Evolutionary conservation across 345 rosid species (phyloP), one percentile per base, ranked within the genome.

Genomic region (Iberis pinnata): DNA sequence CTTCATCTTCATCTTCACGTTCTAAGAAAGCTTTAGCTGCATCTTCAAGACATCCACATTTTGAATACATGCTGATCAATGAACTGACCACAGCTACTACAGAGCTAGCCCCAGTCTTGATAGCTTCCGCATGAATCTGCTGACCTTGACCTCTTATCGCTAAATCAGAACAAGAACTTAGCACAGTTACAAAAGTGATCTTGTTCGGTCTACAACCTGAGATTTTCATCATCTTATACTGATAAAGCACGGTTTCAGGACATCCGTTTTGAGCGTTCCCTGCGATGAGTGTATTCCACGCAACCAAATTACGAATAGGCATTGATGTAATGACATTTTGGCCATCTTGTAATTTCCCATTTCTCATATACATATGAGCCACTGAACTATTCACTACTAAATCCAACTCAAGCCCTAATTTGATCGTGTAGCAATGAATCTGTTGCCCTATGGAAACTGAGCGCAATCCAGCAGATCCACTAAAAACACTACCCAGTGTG

Each of bases 351-450:
- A 86, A 72, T 19, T 56, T 60, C 31, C 83, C 80, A 69, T 72
- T 55, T 56, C 73, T 80, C 89, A 86, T 86, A 40, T 86, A 80
- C 85, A 82, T 82, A 58, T 82, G 89, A 61, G 87, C 84, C 61
- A 86, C 60, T 7, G 95, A 86, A 43, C 70, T 82, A 4, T 66
- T 76, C 57, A 76, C 88, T 35, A 80, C 71, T 62, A 77, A 60
- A 69, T 80, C 46, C 41, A 70, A 57, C 57, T 63, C 78, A 53
- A 76, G 56, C 40, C 88, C 95, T 32, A 55, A 70, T 65, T 78
- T 86, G 24, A 72, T 51, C 38, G 53, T 56, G 38, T 61, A 78
- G 40, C 72, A 61, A 69, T 78, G 95, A 60, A 80, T 73, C 72
- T 80, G 89, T 67, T 49, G 61, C 31, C 95, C 95, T 1, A 65